Conservation (phyloP, 441 rosid genomes). For the Kokia cookei region DNA sequence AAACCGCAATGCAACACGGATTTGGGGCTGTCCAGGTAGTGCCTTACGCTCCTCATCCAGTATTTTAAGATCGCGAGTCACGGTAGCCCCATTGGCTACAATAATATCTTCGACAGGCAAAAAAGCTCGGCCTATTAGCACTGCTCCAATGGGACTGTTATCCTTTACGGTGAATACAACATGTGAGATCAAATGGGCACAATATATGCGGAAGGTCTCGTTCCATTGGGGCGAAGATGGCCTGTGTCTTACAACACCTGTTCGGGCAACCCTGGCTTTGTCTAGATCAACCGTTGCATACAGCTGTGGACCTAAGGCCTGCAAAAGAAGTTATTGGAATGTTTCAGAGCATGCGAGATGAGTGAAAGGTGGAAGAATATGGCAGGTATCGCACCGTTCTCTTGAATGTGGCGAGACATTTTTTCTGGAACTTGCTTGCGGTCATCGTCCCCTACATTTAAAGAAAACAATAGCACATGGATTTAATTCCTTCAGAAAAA, state of each 20-base stretch:
- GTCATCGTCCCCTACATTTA: conserved; percentile 20
- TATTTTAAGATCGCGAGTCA: conserved; percentile 17
- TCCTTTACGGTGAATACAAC: conserved; percentile 42
- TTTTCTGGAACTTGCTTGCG: conserved; percentile 22
- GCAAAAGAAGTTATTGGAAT: not conserved
- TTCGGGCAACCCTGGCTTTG: conserved; percentile 44
- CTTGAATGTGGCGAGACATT: conserved; percentile 34
- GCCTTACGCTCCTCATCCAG: conserved; percentile 22
- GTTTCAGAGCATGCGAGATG: not conserved
- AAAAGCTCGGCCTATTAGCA: conserved; percentile 50
- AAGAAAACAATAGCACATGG: not conserved
- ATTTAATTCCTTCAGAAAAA: not conserved
- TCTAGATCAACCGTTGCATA: conserved; percentile 59
- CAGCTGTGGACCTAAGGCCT: conserved; percentile 28
- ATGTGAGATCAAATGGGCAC: conserved; percentile 41
- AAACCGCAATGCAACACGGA: conserved; percentile 31
- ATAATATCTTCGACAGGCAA: conserved; percentile 29
- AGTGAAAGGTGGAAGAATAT: not conserved
- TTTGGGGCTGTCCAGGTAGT: conserved; percentile 23
- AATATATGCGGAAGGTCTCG: conserved; percentile 36
- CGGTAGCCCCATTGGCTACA: conserved; percentile 13
- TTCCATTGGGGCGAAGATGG: conserved; percentile 27
- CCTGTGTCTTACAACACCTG: not conserved
- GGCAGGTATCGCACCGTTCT: conserved; percentile 27
- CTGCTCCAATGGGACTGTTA: conserved; percentile 36